phyloP scores from a whole-genome alignment of 768 basidiomycete species.

The Collybia mongolica region DNA sequence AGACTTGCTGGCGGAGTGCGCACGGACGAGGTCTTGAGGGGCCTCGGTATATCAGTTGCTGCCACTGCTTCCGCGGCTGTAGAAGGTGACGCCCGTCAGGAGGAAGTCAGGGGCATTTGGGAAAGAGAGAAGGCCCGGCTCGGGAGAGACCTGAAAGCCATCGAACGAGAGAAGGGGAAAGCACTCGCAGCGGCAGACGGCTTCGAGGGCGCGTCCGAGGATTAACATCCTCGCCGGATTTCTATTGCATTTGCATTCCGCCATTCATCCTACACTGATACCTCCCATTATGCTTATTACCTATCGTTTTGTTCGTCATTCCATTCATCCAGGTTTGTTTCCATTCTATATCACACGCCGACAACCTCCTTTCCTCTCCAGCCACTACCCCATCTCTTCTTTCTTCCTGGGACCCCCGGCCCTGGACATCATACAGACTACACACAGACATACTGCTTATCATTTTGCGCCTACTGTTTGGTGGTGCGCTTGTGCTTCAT shows the following conservation, averaged over 20 bases:
- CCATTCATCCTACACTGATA: conserved; percentile 3
- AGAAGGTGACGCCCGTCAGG: conserved; percentile 39
- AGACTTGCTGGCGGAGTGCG: conserved; percentile 62
- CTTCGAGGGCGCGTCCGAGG: conserved; percentile 18
- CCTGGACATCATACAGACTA: conserved; percentile 12
- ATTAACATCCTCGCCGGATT: conserved; percentile 6
- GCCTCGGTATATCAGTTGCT: conserved; percentile 49
- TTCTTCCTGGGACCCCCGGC: conserved; percentile 7
- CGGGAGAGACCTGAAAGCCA: conserved; percentile 39
- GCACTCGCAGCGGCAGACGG: conserved; percentile 7
- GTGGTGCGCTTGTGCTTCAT: conserved; percentile 1
- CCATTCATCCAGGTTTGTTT: neutral
- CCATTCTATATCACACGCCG: conserved; percentile 9
- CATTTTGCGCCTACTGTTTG: conserved; percentile 5
- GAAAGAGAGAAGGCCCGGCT: conserved; percentile 47
- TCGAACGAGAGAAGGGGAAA: conserved; percentile 16
- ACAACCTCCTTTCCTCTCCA: neutral
- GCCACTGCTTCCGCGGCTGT: conserved; percentile 18
- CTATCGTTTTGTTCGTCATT: conserved; percentile 4
- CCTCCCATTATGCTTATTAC: conserved; percentile 16
- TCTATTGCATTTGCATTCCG: conserved; percentile 5
- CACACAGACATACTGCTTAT: conserved; percentile 7
- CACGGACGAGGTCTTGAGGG: conserved; percentile 68
- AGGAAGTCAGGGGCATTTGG: conserved; percentile 55
- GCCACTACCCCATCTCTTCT: conserved; percentile 4